These are phyloP conservation scores for Diaporthe nobilis DNA, from an alignment of 2,329 filamentous ascomycete genomes.

Conservation along the genomic window DNA sequence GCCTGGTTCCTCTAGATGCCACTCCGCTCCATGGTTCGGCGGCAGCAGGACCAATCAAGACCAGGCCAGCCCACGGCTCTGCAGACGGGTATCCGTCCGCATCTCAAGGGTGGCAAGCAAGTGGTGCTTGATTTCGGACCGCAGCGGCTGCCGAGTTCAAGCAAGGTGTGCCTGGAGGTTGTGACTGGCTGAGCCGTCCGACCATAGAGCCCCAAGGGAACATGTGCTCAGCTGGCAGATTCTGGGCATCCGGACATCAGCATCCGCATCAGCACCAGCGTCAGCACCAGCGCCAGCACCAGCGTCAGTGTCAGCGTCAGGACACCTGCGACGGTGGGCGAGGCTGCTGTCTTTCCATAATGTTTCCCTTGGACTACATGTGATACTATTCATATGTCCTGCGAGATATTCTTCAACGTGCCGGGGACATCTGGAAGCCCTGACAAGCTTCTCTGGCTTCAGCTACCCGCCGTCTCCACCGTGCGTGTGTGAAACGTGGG, in stretches of 20 bases:
- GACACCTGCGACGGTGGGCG: background rate
- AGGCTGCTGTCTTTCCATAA: background rate
- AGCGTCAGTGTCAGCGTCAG: background rate
- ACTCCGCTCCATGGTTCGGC: conserved; percentile 34
- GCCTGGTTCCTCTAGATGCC: conserved; percentile 24
- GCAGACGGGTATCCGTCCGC: conserved; percentile 31
- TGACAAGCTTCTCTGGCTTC: conserved; percentile 24
- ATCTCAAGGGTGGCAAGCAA: conserved; percentile 16
- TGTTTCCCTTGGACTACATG: background rate
- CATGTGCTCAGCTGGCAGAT: conserved; percentile 7
- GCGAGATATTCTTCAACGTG: conserved; percentile 1
- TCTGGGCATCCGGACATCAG: background rate
- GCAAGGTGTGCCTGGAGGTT: background rate
- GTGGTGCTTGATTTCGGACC: conserved; percentile 22
- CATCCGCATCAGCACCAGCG: background rate
- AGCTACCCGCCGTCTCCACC: conserved; percentile 41
- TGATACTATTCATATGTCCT: background rate
- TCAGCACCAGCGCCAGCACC: background rate
- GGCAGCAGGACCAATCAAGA: conserved; percentile 46
- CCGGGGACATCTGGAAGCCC: background rate
- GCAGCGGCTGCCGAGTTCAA: conserved; percentile 32
- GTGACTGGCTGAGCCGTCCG: conserved; percentile 33
- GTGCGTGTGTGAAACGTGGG: conserved; percentile 39
- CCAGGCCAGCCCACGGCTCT: conserved; percentile 17
- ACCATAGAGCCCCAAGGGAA: conserved; percentile 12